Base-by-base conservation (phyloP, 495 filamentous ascomycete genomes). In the Penicillium psychrofluorescens region DNA sequence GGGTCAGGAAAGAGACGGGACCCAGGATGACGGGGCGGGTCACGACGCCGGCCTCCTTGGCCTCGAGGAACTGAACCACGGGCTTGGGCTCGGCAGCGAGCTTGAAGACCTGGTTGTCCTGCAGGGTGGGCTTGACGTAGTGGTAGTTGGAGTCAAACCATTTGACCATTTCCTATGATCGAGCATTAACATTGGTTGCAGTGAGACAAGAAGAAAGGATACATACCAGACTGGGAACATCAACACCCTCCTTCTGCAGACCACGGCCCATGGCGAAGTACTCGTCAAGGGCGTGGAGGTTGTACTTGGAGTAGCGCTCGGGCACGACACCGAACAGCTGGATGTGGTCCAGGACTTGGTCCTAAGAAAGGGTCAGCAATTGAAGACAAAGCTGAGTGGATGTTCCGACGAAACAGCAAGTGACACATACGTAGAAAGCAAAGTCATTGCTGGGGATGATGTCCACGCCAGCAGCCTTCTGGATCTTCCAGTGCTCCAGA, bases 121-220 rank as follows among this genome's bases (percentile, higher is more conserved):
- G 86, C 45, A 98, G 79, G 46, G 92, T 95, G 46, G 92, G 92
- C 81, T 96, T 96, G 71, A 97, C 92, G 75, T 97, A 97, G 79
- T 98, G 92, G 81, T 98, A 98, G 84, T 98, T 98, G 53, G 88
- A 95, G 78, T 98, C 92, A 67, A 98, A 98, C 92, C 94, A 98
- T 76, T 98, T 98, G 43, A 98, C 92, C 92, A 98, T 98, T 78
- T 98, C 92, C 76, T 81, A 34, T 4, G 2, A 44, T 41, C 16
- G 13, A 10, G 15, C 32, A 40, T 53, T 50, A 51, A 50, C 35
- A 36, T 42, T 27, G 33, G 32, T 43, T 35, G 7, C 11, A 40
- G 8, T 12, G 7, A 29, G 8, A 39, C 27, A 12, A 41, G 22
- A 37, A n/a, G n/a, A 12, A 10, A 48, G 37, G 35, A 36, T 36